These are phyloP conservation scores for Venturiaceae sp. DNA, from an alignment of 2,329 filamentous ascomycete species.

Conservation along the genomic window DNA sequence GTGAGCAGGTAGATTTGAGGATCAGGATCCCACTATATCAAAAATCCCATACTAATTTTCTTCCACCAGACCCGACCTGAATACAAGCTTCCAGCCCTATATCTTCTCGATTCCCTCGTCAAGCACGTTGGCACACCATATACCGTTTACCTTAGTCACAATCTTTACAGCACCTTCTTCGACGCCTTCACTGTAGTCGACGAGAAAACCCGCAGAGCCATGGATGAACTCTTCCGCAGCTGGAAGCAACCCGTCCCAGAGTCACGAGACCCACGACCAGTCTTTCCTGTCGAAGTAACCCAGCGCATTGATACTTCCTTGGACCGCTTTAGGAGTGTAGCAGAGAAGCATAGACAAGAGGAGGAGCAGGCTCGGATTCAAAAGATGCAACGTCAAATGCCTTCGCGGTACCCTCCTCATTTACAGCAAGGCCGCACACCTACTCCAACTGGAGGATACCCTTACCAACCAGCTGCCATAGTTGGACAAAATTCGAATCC, in stretches of 20 bases:
- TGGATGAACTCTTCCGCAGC: slow-evolving; percentile 95
- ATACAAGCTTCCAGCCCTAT: slow-evolving; percentile 90
- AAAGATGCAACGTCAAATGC: slow-evolving; percentile 1
- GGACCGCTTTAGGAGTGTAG: slow-evolving; percentile 62
- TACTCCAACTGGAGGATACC: slow-evolving; percentile 3
- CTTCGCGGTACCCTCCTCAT: slow-evolving; percentile 30
- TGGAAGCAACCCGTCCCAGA: slow-evolving; percentile 97
- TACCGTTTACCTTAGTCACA: slow-evolving; percentile 85
- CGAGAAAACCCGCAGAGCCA: slow-evolving; percentile 68
- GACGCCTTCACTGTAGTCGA: slow-evolving; percentile 90
- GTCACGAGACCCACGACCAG: slow-evolving; percentile 82
- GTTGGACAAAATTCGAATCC: slow-evolving; percentile 1
- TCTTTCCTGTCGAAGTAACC: slow-evolving; percentile 81
- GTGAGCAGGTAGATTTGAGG: slow-evolving; percentile 27
- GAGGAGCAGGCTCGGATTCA: slow-evolving; percentile 33
- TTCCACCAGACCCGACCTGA: slow-evolving; percentile 65
- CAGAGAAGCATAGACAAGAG: slow-evolving; percentile 41
- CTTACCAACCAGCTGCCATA: slow-evolving; percentile 1
- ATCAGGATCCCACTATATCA: slow-evolving; percentile 13
- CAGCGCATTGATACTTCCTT: slow-evolving; percentile 89
- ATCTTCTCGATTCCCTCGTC: slow-evolving; percentile 94
- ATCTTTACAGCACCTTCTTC: slow-evolving; percentile 93
- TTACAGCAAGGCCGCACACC: slow-evolving; percentile 3
- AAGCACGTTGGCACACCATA: slow-evolving; percentile 99
- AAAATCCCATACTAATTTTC: slow-evolving; percentile 28